Base-by-base conservation (phyloP, 345 rosid genomes). In the Euphorbia lathyris region DNA sequence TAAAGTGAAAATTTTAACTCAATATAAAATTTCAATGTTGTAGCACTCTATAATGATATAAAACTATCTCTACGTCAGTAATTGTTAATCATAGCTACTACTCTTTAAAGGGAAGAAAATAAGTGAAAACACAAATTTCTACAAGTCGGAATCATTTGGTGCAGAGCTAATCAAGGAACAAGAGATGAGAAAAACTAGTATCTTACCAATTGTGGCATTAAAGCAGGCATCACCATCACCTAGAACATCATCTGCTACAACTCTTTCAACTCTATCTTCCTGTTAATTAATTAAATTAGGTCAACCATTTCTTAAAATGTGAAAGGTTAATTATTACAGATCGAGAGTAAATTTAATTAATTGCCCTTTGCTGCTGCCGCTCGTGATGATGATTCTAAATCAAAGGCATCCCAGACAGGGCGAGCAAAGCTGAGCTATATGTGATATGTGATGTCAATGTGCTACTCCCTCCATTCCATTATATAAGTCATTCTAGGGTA, bases 161-260 rank as follows among this genome's bases (percentile, higher is more conserved):
- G 81, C 79, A 0, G 87, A 82, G 30, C 56, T 85, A 19, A 74
- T 85, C 10, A 85, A 79, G 66, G 91, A 87, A 59, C 71, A 87
- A 40, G 88, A 80, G 55, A 83, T 82, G 74, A 82, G 93, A 59
- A 86, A 78, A 53, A 80, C 77, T 20, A 80, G 80, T 77, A 78
- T 85, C 40, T 51, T 86, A 17, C 89, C 90, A 1, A 73, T 84
- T 0, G 90, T 88, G 25, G 73, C 78, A 4, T 60, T 86, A 76
- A 88, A 85, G 80, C 93, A 81, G 17, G 2, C 66, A 43, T 56
- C 79, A 3, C 6, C 67, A 1, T 72, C 84, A 0, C 89, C 90
- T 9, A 83, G 90, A 67, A 85, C 93, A 5, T 85, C 89, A 3
- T 85, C 86, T 0, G 82, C 89, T 19, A 85, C 89, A 11, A 70